These are phyloP conservation scores for Lachancea sp. DNA, from an alignment of 805 yeast genomes.

Conservation along the genomic window DNA sequence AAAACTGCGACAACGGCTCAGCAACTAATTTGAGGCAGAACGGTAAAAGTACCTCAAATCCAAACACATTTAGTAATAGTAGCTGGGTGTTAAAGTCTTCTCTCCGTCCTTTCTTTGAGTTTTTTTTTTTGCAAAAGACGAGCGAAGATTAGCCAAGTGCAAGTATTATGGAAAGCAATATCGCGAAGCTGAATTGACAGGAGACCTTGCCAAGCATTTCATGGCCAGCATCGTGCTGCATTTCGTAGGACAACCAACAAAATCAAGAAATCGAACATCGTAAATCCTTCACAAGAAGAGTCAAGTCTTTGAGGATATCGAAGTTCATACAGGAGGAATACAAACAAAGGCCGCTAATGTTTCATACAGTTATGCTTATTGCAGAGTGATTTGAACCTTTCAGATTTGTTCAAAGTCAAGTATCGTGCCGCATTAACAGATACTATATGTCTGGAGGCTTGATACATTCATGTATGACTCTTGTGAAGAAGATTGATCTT, in stretches of 20 bases:
- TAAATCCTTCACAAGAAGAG: not conserved
- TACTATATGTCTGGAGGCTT: not conserved
- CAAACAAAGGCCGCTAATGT: not conserved
- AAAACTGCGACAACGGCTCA: too few species aligned
- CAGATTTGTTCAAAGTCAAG: conserved; percentile 1
- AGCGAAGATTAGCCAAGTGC: conserved; percentile 1
- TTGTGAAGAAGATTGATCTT: not conserved
- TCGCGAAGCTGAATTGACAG: conserved; percentile 1
- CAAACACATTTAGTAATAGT: too few species aligned
- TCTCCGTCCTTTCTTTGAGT: conserved; percentile 2
- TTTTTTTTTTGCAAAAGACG: not conserved
- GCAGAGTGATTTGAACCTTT: conserved; percentile 5
- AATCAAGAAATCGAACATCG: not conserved
- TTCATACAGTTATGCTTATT: conserved; percentile 2
- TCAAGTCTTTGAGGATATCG: conserved; percentile 1
- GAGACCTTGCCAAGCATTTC: conserved; percentile 3
- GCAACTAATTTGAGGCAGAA: too few species aligned
- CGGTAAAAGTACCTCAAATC: too few species aligned
- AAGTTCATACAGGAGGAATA: conserved; percentile 1
- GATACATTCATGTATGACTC: conserved; percentile 3
- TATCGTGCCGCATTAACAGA: conserved; percentile 3
- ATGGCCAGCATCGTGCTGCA: not conserved
- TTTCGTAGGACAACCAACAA: not conserved
- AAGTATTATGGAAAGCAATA: conserved; percentile 1
- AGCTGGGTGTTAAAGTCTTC: conserved; percentile 3